Conservation (phyloP, 805 yeast species). For the Pichia phayaonensis region DNA sequence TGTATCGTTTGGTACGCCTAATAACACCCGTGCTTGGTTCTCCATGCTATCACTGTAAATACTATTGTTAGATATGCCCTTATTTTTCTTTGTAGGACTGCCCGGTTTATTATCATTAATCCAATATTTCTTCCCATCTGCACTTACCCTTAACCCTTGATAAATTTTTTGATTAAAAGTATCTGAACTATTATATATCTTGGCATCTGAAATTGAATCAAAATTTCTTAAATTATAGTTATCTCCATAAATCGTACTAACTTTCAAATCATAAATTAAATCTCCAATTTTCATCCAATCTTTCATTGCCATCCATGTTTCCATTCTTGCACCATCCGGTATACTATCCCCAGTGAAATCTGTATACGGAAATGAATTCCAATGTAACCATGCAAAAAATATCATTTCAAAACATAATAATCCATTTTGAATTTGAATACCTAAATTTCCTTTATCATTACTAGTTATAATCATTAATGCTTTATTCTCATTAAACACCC, state of each 20-base stretch:
- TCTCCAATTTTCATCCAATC: slow-evolving; percentile 80
- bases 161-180: slow-evolving; percentile 57
- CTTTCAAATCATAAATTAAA: slow-evolving; percentile 65
- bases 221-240: slow-evolving; percentile 74
- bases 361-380: slow-evolving; percentile 71
- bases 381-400: slow-evolving; percentile 83
- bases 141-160: slow-evolving; percentile 75
- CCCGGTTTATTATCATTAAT: slow-evolving; percentile 25
- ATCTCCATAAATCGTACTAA: slow-evolving; percentile 59
- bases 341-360: slow-evolving; percentile 57
- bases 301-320: slow-evolving; percentile 52
- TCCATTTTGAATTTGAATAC: slow-evolving; percentile 65
- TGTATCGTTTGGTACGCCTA: not conserved
- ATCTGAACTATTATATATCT: slow-evolving; percentile 27
- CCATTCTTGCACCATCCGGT: slow-evolving; percentile 65
- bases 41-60: not conserved
- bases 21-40: not conserved
- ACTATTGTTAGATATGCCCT: not conserved
- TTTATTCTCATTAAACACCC: slow-evolving; percentile 31
- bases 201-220: slow-evolving; percentile 54
- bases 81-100: not conserved
- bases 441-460: slow-evolving; percentile 28
- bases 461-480: slow-evolving; percentile 16
- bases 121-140: slow-evolving; percentile 86
- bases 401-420: slow-evolving; percentile 77